Conservation (phyloP, 1,284 basidiomycete genomes). For the Porodaedalea pini region DNA sequence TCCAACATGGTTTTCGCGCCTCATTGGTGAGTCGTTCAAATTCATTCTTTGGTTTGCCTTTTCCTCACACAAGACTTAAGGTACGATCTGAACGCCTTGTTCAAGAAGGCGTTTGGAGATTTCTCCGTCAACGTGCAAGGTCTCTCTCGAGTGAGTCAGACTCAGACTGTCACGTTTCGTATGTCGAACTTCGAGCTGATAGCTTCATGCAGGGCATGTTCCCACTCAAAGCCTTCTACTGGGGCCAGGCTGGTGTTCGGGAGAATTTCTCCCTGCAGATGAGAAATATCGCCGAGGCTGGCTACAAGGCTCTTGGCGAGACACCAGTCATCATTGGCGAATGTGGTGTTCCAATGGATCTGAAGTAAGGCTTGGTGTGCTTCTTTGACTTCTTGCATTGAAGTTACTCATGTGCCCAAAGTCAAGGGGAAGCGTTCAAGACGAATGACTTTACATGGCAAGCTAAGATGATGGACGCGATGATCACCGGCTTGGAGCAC, state of each 20-base stretch:
- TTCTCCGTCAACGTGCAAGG: constrained; percentile 91
- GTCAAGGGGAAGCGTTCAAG: constrained; percentile 66
- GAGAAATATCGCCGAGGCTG: constrained; percentile 68
- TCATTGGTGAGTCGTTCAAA: constrained; percentile 65
- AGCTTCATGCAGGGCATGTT: constrained; percentile 72
- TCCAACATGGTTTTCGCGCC: constrained; percentile 84
- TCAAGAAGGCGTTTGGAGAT: constrained; percentile 75
- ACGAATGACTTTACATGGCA: constrained; percentile 81
- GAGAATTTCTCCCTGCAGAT: constrained; percentile 84
- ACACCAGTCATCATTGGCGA: constrained; percentile 84
- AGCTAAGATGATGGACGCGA: constrained; percentile 82
- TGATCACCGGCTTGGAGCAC: constrained; percentile 74
- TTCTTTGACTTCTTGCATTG: background rate
- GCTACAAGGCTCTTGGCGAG: constrained; percentile 68
- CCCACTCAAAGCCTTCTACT: constrained; percentile 74
- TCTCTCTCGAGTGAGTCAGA: constrained; percentile 62
- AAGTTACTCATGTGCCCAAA: constrained; percentile 29
- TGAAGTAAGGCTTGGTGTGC: constrained; percentile 60
- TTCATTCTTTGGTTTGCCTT: background rate
- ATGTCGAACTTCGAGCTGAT: background rate
- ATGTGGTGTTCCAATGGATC: constrained; percentile 90
- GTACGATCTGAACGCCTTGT: constrained; percentile 88
- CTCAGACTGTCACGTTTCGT: background rate
- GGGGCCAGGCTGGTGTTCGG: constrained; percentile 76
- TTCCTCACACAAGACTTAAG: constrained; percentile 35